phyloP scores from a whole-genome alignment of 768 basidiomycete species.

The Mycena latifolia region DNA sequence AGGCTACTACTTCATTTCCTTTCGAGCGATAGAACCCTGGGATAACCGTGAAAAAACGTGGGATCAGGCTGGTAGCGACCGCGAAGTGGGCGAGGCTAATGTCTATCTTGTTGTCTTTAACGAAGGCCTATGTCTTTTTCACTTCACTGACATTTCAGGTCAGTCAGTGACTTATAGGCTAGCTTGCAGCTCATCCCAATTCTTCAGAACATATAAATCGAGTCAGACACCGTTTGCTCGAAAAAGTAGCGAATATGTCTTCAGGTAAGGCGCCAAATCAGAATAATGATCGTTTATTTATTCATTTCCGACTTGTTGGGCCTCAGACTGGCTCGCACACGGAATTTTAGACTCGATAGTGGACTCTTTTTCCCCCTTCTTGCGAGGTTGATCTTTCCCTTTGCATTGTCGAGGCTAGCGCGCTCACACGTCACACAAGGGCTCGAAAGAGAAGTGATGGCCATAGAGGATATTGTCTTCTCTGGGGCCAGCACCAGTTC shows the following conservation, averaged over 20 bases:
- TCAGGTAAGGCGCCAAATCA: slow-evolving; percentile 63
- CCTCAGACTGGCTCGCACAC: slow-evolving; percentile 93
- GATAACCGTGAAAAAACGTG: slow-evolving; percentile 43
- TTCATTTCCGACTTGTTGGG: slow-evolving; percentile 14
- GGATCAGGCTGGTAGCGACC: slow-evolving; percentile 37
- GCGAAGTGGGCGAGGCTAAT: slow-evolving; percentile 75
- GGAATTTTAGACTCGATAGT: slow-evolving; percentile 93
- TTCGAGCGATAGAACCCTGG: slow-evolving; percentile 81
- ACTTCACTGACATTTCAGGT: slow-evolving; percentile 89
- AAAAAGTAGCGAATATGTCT: slow-evolving; percentile 74
- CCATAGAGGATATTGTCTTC: slow-evolving; percentile 80
- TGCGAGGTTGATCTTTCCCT: slow-evolving; percentile 48
- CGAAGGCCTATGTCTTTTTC: slow-evolving; percentile 90
- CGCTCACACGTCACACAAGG: slow-evolving; percentile 51
- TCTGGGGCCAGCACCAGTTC: slow-evolving; percentile 33
- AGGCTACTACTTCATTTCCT: slow-evolving; percentile 93
- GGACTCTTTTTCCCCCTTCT: slow-evolving; percentile 91
- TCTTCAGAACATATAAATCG: slow-evolving; percentile 78
- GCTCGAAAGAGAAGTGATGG: slow-evolving; percentile 84
- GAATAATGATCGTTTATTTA: not conserved
- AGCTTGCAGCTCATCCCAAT: slow-evolving; percentile 13
- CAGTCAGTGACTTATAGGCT: slow-evolving; percentile 19
- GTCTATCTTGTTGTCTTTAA: slow-evolving; percentile 92
- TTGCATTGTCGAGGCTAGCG: too few relatives aligned
- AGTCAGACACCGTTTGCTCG: slow-evolving; percentile 75